Conservation (phyloP, 164 flowering plant species). For the Hamamelis virginiana region DNA sequence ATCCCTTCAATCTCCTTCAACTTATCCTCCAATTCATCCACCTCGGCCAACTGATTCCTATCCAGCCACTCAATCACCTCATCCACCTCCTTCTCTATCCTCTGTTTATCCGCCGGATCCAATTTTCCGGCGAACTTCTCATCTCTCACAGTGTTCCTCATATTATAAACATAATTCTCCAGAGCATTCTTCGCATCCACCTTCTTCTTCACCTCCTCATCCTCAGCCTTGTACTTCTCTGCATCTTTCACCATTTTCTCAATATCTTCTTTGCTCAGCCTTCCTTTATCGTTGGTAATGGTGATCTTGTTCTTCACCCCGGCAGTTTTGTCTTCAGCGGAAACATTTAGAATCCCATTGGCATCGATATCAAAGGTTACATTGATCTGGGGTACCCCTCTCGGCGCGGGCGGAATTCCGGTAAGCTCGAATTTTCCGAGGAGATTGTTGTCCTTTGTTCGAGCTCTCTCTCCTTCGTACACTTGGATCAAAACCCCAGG, state of each 20-base stretch:
- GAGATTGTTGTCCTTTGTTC: constrained; percentile 30
- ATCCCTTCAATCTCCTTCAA: constrained; percentile 34
- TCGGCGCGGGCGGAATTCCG: constrained; percentile 33
- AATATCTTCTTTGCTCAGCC: constrained; percentile 32
- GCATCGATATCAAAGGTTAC: constrained; percentile 29
- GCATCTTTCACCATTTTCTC: constrained; percentile 35
- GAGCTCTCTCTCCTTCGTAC: constrained; percentile 32
- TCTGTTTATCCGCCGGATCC: constrained; percentile 31
- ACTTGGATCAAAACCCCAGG: constrained; percentile 33
- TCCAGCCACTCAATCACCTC: constrained; percentile 35
- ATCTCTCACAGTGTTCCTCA: constrained; percentile 32
- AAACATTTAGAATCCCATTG: constrained; percentile 28
- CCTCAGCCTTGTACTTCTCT: constrained; percentile 31
- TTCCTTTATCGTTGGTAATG: constrained; percentile 30
- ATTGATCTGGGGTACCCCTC: constrained; percentile 36
- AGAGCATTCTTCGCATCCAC: constrained; percentile 36
- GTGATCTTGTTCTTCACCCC: constrained; percentile 33
- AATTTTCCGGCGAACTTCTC: constrained; percentile 32
- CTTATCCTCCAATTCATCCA: constrained; percentile 38
- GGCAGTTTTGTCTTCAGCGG: constrained; percentile 30
- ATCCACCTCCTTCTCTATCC: constrained; percentile 36
- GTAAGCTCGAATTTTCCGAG: constrained; percentile 32
- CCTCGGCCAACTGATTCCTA: constrained; percentile 34
- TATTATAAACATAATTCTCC: constrained; percentile 39
- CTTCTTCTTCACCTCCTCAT: constrained; percentile 30